Evolutionary conservation across 345 rosid genomes (phyloP), one percentile per base, ranked within the genome.

Genomic region (Sisymbrium altissimum): DNA sequence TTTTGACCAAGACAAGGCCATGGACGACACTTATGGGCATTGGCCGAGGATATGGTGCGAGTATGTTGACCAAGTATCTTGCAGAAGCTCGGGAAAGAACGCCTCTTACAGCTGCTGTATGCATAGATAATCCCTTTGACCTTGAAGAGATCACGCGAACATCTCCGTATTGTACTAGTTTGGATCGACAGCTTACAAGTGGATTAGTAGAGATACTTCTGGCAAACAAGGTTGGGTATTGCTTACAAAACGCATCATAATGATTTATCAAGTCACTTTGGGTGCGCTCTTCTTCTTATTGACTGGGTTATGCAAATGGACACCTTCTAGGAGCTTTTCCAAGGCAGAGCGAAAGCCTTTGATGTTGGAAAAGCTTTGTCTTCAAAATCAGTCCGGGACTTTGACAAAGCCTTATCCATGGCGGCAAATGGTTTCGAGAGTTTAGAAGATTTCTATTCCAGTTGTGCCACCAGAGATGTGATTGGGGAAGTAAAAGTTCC

Each of bases 61-160:
- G 88, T 79, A 91, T 94, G 95, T 54, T 94, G 77, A 88, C 92
- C 3, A 94, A 91, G 75, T 91, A 91, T 81, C 79, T 94, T 33
- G 95, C 91, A 45, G 98, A 94, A 84, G 95, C 82, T 27, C 91
- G 95, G 41, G 97, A 94, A 62, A 79, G 53, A 65, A 89, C 98
- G 32, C 97, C 96, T 74, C 85, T 94, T 70, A 87, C 86, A 29
- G 98, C 98, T 71, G 93, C 85, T 49, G 85, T 88, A 23, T 91
- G 97, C 81, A 88, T 94, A 64, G 89, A 94, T 78, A 94, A 78
- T 81, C 98, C 98, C 32, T 91, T 94, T 81, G 98, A 94, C 56
- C 84, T 94, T 55, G 95, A 94, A 80, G 96, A 94, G 87, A 87
- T 83, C 57, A 88, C 95, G 18, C 81, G 88, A 70, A 80, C 85